phyloP scores from a whole-genome alignment of 1,284 basidiomycete genomes.

The Coniferiporia sulphurascens region DNA sequence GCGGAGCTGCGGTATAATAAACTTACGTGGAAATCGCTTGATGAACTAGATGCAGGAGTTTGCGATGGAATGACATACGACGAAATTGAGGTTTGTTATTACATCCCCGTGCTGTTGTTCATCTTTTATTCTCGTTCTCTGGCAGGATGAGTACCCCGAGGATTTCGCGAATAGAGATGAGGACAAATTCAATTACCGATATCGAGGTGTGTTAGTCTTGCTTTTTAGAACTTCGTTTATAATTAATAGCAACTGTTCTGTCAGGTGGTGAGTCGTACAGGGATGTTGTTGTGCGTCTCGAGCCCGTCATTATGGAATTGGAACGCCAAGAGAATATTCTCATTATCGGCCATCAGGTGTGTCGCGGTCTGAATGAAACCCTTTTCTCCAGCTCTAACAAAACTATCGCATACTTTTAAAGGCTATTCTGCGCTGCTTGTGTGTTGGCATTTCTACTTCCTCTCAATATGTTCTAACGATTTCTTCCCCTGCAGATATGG shows the following conservation, averaged over 20 bases:
- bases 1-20: slow-evolving; percentile 82
- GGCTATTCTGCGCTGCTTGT: slow-evolving; percentile 90
- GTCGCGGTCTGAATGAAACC: slow-evolving; percentile 9
- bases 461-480: neutral
- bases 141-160: slow-evolving; percentile 88
- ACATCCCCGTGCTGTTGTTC: neutral
- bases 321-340: slow-evolving; percentile 97
- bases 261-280: slow-evolving; percentile 89
- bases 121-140: neutral
- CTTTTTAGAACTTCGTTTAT: slow-evolving; percentile 1
- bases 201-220: slow-evolving; percentile 56
- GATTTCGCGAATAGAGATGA: slow-evolving; percentile 99
- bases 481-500: slow-evolving; percentile 58
- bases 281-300: slow-evolving; percentile 92
- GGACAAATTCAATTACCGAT: slow-evolving; percentile 99
- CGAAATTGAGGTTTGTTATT: slow-evolving; percentile 79
- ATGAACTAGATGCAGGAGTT: slow-evolving; percentile 97
- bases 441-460: slow-evolving; percentile 27
- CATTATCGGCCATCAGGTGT: slow-evolving; percentile 92
- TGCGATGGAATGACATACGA: slow-evolving; percentile 99
- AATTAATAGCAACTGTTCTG: neutral
- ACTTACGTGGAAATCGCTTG: slow-evolving; percentile 97
- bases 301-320: slow-evolving; percentile 99
- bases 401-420: slow-evolving; percentile 26
- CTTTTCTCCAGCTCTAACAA: neutral